Percentiles rank a stretch among this genome's conserved stretches.
Evolutionary conservation across 164 flowering plant genomes (phyloP).

Genomic region (Santalum album): DNA sequence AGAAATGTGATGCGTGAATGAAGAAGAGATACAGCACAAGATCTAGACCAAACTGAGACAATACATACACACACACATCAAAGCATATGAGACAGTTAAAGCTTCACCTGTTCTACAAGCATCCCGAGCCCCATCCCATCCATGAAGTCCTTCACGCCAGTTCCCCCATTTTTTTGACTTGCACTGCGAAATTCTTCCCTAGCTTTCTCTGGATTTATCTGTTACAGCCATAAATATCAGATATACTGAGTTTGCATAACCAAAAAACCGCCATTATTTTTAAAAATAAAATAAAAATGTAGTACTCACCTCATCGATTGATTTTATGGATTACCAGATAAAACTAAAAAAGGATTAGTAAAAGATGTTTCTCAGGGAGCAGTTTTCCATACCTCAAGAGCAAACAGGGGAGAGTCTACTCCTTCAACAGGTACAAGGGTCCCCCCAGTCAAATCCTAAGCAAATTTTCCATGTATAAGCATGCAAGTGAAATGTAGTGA

Average conservation of each 20-base stretch:
- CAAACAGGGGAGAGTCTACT: constrained; percentile 70
- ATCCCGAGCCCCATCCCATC: constrained; percentile 96
- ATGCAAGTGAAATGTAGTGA: background rate
- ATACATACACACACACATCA: background rate
- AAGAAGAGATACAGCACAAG: too few relatives aligned
- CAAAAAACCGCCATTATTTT: too few relatives aligned
- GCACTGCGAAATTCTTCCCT: constrained; percentile 80
- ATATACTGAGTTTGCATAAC: background rate
- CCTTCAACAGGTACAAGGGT: constrained; percentile 83
- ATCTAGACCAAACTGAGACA: too few relatives aligned
- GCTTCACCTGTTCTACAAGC: constrained; percentile 79
- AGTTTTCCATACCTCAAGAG: constrained; percentile 66
- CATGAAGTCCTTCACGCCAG: constrained; percentile 88
- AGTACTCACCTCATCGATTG: too few relatives aligned
- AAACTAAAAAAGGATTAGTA: background rate
- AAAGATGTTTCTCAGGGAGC: background rate
- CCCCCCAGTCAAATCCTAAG: constrained; percentile 90
- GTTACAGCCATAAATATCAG: constrained; percentile 7
- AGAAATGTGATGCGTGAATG: background rate
- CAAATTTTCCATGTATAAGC: background rate
- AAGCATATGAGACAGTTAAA: background rate
- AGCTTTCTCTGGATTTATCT: constrained; percentile 95
- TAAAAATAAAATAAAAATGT: too few relatives aligned
- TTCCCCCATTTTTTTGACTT: constrained; percentile 66
- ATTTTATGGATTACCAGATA: background rate